Conservation (phyloP, 169 alveolate genomes). For the Plasmodium gaboni region DNA sequence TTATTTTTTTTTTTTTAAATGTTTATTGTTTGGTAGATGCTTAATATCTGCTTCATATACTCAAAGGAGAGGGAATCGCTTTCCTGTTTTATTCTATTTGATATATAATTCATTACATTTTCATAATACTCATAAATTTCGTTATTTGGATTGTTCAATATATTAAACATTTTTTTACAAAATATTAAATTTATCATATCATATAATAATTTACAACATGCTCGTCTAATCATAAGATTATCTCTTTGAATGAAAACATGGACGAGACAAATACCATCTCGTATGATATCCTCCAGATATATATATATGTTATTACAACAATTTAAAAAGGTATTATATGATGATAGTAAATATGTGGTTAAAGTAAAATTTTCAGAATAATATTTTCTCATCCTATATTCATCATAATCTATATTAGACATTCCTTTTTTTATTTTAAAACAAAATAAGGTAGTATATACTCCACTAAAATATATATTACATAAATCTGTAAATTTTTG, state of each 20-base stretch:
- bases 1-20: not conserved
- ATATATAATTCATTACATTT: constrained; percentile 30
- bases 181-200: constrained; percentile 40
- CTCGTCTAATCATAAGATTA: constrained; percentile 22
- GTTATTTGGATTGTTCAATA: constrained; percentile 35
- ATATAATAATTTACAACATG: constrained; percentile 21
- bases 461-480: constrained; percentile 18
- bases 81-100: constrained; percentile 5
- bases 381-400: constrained; percentile 35
- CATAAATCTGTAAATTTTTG: constrained; percentile 14
- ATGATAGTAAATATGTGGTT: constrained; percentile 29
- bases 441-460: constrained; percentile 20
- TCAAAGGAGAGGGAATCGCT: constrained; percentile 9
- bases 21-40: not conserved
- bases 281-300: constrained; percentile 27
- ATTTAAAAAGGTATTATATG: constrained; percentile 35
- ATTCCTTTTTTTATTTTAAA: constrained; percentile 23
- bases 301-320: constrained; percentile 32
- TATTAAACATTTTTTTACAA: constrained; percentile 39
- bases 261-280: constrained; percentile 25
- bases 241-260: constrained; percentile 18
- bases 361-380: constrained; percentile 20
- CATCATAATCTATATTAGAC: constrained; percentile 34
- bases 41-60: constrained; percentile 18
- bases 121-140: not conserved